Conservation (phyloP, 257 asterid genomes). For the Solanum chmielewskii region DNA sequence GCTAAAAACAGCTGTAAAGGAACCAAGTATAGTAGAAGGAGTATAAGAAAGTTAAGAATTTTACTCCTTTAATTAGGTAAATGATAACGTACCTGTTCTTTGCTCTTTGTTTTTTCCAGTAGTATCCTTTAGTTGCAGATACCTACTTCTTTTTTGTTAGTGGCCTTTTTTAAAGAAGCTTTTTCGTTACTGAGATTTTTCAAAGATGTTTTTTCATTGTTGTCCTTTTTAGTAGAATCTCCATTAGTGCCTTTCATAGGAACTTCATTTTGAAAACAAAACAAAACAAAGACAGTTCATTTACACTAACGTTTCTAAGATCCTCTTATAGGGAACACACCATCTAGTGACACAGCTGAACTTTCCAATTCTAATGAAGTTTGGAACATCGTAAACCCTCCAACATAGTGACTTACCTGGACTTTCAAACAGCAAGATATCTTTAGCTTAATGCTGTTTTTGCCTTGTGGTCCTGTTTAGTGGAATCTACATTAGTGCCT, state of each 20-base stretch:
- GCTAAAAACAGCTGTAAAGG: slow-evolving; percentile 5
- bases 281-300: no score
- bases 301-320: no score
- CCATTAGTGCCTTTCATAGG: no score
- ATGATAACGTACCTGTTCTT: slow-evolving; percentile 42
- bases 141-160: slow-evolving; percentile 10
- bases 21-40: neutral
- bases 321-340: no score
- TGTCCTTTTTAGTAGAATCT: neutral
- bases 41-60: neutral
- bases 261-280: no score
- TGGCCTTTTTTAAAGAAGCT: neutral
- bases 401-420: no score
- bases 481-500: slow-evolving; percentile 1
- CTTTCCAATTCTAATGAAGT: no score
- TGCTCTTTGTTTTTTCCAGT: slow-evolving; percentile 47
- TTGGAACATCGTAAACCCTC: no score
- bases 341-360: no score
- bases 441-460: no score
- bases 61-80: neutral
- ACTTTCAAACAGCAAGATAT: no score
- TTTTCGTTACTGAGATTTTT: slow-evolving; percentile 1
- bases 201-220: slow-evolving; percentile 1
- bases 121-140: slow-evolving; percentile 11
- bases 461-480: neutral